Evolutionary conservation across 768 basidiomycete species (phyloP).

Genomic region (Boletus reticuloceps): DNA sequence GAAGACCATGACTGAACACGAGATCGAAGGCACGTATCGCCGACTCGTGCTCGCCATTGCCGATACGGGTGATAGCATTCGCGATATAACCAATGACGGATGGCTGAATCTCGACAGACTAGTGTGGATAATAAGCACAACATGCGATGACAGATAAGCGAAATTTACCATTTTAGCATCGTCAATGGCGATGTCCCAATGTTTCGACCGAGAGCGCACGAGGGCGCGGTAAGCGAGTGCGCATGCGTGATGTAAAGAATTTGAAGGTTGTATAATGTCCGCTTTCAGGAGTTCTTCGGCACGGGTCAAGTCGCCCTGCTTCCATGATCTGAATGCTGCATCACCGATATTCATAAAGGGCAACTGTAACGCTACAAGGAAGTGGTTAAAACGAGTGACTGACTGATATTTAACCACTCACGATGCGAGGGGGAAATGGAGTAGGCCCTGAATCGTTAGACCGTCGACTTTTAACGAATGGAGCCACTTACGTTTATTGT

Average conservation of each 20-base stretch:
- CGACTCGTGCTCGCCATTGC: not conserved
- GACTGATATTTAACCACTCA: not conserved
- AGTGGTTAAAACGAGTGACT: not conserved
- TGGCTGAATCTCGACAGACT: slow-evolving; percentile 4
- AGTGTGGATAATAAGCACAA: not conserved
- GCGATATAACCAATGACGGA: slow-evolving; percentile 12
- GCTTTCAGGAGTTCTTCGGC: not conserved
- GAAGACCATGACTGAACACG: not conserved
- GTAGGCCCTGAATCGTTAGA: not conserved
- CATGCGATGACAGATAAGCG: accelerated
- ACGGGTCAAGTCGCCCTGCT: not conserved
- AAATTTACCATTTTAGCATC: slow-evolving; percentile 3
- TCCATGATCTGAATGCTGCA: not conserved
- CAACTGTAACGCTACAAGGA: not conserved
- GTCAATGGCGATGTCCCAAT: not conserved
- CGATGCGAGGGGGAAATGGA: not conserved
- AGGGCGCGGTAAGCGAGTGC: slow-evolving; percentile 4
- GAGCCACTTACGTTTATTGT: too few species aligned
- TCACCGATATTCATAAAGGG: not conserved
- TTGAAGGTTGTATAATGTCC: not conserved
- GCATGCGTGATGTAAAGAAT: not conserved
- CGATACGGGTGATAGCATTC: not conserved
- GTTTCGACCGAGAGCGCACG: not conserved
- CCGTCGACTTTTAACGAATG: too few species aligned
- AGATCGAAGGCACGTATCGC: slow-evolving; percentile 2